phyloP scores from a whole-genome alignment of 2,329 filamentous ascomycete genomes.

The Colletotrichum tropicicola region DNA sequence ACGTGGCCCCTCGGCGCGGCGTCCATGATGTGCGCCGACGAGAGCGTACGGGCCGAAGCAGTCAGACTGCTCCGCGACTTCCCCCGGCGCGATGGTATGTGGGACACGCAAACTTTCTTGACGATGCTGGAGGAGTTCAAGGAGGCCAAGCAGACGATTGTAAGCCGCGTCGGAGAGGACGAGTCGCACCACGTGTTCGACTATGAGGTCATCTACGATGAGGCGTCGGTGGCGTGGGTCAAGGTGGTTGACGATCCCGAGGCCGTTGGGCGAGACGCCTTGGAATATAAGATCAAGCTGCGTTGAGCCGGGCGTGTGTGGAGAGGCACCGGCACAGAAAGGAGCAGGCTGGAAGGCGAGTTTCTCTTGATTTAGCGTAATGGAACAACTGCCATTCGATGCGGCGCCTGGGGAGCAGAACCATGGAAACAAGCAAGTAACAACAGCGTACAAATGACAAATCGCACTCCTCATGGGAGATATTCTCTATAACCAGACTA shows the following conservation, averaged over 20 bases:
- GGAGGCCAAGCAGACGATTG: background rate
- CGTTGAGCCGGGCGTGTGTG: background rate
- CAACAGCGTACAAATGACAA: no score
- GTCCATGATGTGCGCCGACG: conserved; percentile 50
- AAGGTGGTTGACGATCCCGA: conserved; percentile 11
- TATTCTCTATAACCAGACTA: no score
- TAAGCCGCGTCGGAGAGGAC: background rate
- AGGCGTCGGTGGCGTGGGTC: conserved; percentile 19
- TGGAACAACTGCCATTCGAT: no score
- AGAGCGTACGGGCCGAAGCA: conserved; percentile 47
- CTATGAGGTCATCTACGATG: conserved; percentile 22
- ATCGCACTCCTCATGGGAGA: no score
- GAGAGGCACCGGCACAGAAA: no score
- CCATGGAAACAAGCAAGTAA: no score
- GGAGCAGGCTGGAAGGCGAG: no score
- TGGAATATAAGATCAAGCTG: conserved; percentile 19
- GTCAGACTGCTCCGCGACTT: conserved; percentile 49
- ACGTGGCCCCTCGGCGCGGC: conserved; percentile 51
- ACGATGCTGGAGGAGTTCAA: conserved; percentile 38
- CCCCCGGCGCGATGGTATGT: conserved; percentile 53
- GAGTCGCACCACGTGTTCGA: conserved; percentile 3
- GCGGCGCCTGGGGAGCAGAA: no score
- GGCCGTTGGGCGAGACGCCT: background rate
- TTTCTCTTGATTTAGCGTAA: no score
- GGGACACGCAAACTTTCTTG: conserved; percentile 50